These are phyloP conservation scores for Rhodotorula diobovata DNA, from an alignment of 768 basidiomycete genomes.

Conservation along the genomic window DNA sequence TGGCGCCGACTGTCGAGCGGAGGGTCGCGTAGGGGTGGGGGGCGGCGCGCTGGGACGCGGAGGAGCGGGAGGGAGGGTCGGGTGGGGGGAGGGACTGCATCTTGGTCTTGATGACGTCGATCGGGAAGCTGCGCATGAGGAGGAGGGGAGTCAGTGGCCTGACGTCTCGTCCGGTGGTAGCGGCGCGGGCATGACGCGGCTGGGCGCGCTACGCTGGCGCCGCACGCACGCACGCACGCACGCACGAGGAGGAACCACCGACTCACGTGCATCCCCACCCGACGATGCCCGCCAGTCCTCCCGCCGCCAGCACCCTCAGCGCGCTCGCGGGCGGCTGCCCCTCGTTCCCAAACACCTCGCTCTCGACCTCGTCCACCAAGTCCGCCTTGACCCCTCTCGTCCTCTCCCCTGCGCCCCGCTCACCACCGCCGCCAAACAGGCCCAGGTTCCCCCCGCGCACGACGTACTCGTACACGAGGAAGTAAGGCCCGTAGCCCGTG, in stretches of 20 bases:
- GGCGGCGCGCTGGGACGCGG: neutral
- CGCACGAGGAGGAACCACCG: slow-evolving; percentile 43
- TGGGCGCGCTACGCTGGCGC: no score
- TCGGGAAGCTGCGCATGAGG: slow-evolving; percentile 70
- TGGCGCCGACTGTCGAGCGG: slow-evolving; percentile 46
- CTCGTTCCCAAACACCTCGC: slow-evolving; percentile 11
- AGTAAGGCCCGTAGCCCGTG: slow-evolving; percentile 79
- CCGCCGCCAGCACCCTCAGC: slow-evolving; percentile 28
- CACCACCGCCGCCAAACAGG: neutral
- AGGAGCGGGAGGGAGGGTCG: neutral
- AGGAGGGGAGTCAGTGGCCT: slow-evolving; percentile 22
- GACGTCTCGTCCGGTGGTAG: slow-evolving; percentile 20
- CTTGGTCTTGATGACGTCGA: slow-evolving; percentile 86
- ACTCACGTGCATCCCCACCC: slow-evolving; percentile 57
- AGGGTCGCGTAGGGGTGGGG: slow-evolving; percentile 15
- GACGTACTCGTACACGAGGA: slow-evolving; percentile 55
- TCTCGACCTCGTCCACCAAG: slow-evolving; percentile 31
- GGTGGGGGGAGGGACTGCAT: slow-evolving; percentile 57
- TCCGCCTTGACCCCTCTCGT: slow-evolving; percentile 2
- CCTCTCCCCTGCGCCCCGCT: neutral
- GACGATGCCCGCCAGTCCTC: slow-evolving; percentile 52
- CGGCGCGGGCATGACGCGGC: no score
- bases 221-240: neutral
- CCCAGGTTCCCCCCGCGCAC: slow-evolving; percentile 37
- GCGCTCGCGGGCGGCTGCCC: neutral